Evolutionary conservation across 2,329 filamentous ascomycete species (phyloP).

Genomic region (Talaromyces islandicus): DNA sequence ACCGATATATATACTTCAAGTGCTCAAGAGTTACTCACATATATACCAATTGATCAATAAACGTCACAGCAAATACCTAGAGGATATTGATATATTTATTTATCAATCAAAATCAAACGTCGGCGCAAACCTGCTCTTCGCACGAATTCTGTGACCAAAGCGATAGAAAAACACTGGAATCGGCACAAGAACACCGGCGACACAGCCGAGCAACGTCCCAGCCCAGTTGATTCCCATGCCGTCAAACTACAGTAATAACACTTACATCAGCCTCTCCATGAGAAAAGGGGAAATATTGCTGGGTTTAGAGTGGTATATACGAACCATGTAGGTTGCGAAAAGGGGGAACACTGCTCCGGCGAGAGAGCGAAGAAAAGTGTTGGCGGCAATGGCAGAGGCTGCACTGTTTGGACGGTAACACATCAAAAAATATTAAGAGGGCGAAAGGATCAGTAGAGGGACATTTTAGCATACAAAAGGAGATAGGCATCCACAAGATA

Average conservation of each 20-base stretch:
- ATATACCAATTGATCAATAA: no score
- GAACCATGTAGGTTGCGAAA: constrained; percentile 26
- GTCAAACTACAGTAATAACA: constrained; percentile 6
- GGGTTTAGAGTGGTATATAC: not conserved
- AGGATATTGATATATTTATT: no score
- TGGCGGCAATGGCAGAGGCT: constrained; percentile 46
- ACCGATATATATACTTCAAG: no score
- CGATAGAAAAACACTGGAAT: constrained; percentile 34
- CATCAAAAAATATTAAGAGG: not conserved
- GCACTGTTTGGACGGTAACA: constrained; percentile 26
- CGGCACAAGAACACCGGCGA: constrained; percentile 29
- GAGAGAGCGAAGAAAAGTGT: constrained; percentile 43
- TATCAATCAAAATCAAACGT: constrained; percentile 16
- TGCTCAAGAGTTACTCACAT: no score
- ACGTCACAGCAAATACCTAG: no score
- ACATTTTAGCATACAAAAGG: constrained; percentile 19
- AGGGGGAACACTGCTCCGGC: constrained; percentile 35
- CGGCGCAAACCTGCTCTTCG: constrained; percentile 30
- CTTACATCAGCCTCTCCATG: not conserved
- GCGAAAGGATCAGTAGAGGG: not conserved
- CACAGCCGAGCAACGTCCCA: constrained; percentile 30
- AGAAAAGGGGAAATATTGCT: no score
- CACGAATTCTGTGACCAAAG: constrained; percentile 24
- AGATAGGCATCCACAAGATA: constrained; percentile 36
- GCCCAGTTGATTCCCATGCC: constrained; percentile 29